These are phyloP conservation scores for Xylona heveae DNA, from an alignment of 495 filamentous ascomycete genomes.

Conservation along the genomic window DNA sequence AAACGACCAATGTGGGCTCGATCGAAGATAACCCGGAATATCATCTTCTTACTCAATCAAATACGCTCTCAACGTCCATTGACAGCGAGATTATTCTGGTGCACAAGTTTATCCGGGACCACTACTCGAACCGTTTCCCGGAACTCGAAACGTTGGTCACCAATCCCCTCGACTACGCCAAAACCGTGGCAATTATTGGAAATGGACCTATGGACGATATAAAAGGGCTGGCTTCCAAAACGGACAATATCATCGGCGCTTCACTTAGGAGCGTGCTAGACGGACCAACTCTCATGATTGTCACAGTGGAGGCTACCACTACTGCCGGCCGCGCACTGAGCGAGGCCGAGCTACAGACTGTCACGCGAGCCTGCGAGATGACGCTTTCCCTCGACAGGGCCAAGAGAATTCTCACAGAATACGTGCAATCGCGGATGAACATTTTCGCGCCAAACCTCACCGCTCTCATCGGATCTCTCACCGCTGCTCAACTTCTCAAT, in stretches of 20 bases:
- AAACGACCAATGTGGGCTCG: constrained; percentile 40
- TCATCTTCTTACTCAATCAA: constrained; percentile 60
- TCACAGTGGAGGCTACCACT: constrained; percentile 85
- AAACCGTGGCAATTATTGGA: constrained; percentile 78
- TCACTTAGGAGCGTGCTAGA: constrained; percentile 64
- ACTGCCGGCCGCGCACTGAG: constrained; percentile 62
- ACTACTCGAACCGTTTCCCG: constrained; percentile 85
- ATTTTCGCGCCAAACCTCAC: constrained; percentile 91
- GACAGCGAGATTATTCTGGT: constrained; percentile 81
- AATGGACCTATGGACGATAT: constrained; percentile 88
- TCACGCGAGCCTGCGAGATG: constrained; percentile 67
- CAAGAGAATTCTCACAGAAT: constrained; percentile 73
- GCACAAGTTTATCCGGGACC: constrained; percentile 87
- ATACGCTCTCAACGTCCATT: constrained; percentile 69
- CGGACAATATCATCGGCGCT: constrained; percentile 52
- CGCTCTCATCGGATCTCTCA: constrained; percentile 81
- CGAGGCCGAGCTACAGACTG: constrained; percentile 47
- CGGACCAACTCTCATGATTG: constrained; percentile 80
- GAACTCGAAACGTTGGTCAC: constrained; percentile 89
- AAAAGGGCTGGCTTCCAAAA: constrained; percentile 43
- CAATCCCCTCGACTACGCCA: constrained; percentile 86
- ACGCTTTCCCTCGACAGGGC: constrained; percentile 70
- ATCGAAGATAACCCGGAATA: constrained; percentile 79
- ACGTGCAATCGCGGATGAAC: constrained; percentile 94
- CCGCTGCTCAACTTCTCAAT: constrained; percentile 89